Evolutionary conservation across 495 filamentous ascomycete genomes (phyloP).

Genomic region (Neurospora pannonica): DNA sequence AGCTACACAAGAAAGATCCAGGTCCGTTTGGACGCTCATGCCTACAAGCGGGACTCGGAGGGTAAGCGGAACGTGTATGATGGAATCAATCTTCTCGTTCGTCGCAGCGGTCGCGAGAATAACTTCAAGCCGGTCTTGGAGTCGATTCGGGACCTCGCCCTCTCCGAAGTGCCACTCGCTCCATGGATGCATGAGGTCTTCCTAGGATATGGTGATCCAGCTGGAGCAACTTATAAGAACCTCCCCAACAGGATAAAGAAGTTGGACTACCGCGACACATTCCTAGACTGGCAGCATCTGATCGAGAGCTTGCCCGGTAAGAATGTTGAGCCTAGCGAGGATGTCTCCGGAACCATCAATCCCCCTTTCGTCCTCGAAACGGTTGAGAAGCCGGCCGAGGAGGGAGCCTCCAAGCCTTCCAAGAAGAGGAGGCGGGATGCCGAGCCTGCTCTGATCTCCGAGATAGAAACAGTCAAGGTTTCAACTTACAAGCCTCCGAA

Average conservation of each 20-base stretch:
- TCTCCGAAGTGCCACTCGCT: conserved; percentile 78
- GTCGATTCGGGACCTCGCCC: conserved; percentile 76
- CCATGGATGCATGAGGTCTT: conserved; percentile 96
- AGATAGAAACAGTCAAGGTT: conserved; percentile 61
- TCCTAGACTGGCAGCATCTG: conserved; percentile 91
- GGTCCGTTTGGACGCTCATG: conserved; percentile 68
- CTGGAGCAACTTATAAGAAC: conserved; percentile 75
- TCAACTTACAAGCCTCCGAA: conserved; percentile 89
- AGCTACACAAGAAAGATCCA: conserved; percentile 57
- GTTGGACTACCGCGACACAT: conserved; percentile 88
- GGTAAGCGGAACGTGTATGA: conserved; percentile 76
- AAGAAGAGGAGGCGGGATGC: conserved; percentile 79
- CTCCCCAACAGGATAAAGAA: conserved; percentile 66
- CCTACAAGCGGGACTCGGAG: conserved; percentile 73
- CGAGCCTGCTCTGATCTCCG: conserved; percentile 48
- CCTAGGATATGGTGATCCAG: conserved; percentile 88
- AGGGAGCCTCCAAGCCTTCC: conserved; percentile 40
- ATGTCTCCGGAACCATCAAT: conserved; percentile 62
- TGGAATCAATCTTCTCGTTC: conserved; percentile 75
- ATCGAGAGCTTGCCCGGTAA: conserved; percentile 78
- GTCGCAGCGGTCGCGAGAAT: conserved; percentile 82
- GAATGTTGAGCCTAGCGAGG: conserved; percentile 65
- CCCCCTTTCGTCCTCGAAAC: conserved; percentile 80
- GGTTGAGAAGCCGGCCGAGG: conserved; percentile 38
- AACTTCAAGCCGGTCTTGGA: conserved; percentile 94